These are phyloP conservation scores for Coemansia sp. DNA, from an alignment of 192 early-diverging fungal species.

Conservation along the genomic window DNA sequence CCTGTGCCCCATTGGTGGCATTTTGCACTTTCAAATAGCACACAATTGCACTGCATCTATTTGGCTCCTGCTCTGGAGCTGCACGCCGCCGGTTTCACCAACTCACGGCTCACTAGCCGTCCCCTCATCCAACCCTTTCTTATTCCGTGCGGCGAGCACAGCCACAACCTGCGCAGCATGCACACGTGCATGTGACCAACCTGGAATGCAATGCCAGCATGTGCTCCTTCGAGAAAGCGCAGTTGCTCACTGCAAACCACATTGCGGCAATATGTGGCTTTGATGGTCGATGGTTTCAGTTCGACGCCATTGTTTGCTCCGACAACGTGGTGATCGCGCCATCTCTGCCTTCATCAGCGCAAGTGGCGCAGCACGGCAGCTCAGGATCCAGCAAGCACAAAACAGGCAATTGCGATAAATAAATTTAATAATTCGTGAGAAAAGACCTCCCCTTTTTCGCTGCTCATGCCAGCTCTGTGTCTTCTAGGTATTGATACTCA, in stretches of 20 bases:
- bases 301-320: background rate
- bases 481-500: conserved; percentile 86
- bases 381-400: background rate
- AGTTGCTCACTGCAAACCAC: background rate
- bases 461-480: conserved; percentile 65
- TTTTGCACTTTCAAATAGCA: background rate
- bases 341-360: background rate
- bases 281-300: background rate
- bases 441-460: background rate
- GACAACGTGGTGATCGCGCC: background rate
- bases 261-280: background rate
- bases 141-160: background rate
- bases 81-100: background rate
- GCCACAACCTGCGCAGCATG: background rate
- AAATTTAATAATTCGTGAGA: background rate
- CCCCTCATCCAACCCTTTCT: background rate
- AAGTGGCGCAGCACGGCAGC: conserved; percentile 1
- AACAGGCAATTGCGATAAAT: background rate
- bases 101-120: background rate
- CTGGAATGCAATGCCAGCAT: background rate
- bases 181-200: background rate
- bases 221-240: background rate
- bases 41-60: background rate
- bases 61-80: background rate
- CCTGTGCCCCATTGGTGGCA: background rate